Evolutionary conservation across 23 red algal genomes (phyloP).

Genomic region (Gracilaria vermiculophylla): DNA sequence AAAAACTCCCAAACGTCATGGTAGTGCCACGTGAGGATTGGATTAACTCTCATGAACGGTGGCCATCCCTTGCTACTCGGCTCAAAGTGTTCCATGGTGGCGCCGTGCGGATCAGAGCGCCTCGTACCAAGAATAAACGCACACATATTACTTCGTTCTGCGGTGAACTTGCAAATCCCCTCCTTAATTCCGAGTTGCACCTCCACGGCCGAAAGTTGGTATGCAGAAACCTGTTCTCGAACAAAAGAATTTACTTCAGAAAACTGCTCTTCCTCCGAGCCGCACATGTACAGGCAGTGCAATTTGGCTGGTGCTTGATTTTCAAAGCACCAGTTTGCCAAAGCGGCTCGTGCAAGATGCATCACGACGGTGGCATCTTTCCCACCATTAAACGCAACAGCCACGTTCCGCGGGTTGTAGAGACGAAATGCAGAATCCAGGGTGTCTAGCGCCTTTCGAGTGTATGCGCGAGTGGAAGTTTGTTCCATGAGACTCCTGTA

Average conservation of each 20-base stretch:
- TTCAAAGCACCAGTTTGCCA: conserved; percentile 42
- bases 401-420: conserved; percentile 36
- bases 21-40: conserved; percentile 92
- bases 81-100: conserved; percentile 76
- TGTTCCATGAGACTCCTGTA: background rate
- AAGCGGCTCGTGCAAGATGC: conserved; percentile 78
- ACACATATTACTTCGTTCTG: conserved; percentile 6
- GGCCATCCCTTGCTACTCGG: conserved; percentile 80
- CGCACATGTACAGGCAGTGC: conserved; percentile 73
- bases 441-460: conserved; percentile 18
- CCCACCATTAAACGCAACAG: conserved; percentile 93
- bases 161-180: conserved; percentile 62
- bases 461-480: background rate
- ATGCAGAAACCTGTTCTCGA: conserved; percentile 34
- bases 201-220: conserved; percentile 48
- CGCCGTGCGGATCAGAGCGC: conserved; percentile 82
- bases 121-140: conserved; percentile 95
- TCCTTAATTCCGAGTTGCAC: conserved; percentile 64
- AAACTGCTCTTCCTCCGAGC: conserved; percentile 42
- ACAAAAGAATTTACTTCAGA: conserved; percentile 84
- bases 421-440: conserved; percentile 54
- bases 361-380: conserved; percentile 98
- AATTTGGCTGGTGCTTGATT: conserved; percentile 16
- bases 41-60: conserved; percentile 95
- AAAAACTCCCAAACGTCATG: conserved; percentile 93